These are phyloP conservation scores for Penicillium sp. DNA, from an alignment of 2,329 filamentous ascomycete species.

Conservation along the genomic window DNA sequence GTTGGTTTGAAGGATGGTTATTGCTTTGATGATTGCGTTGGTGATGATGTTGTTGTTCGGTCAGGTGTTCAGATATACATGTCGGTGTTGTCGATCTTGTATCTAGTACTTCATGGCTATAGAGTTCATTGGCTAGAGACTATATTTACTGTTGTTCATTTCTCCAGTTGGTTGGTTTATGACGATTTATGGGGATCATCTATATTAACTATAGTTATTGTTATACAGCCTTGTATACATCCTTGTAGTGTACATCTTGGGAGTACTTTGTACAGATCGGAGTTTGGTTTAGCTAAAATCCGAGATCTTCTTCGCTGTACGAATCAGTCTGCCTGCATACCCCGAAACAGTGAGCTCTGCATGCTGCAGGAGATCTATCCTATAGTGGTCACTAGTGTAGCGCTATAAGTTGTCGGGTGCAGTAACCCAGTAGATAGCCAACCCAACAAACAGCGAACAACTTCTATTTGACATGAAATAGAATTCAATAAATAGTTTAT, in stretches of 20 bases:
- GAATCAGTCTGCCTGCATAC: constrained; percentile 6
- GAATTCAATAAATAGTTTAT: not conserved
- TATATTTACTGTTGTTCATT: not conserved
- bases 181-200: not conserved
- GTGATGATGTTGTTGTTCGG: not conserved
- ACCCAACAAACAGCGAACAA: not conserved
- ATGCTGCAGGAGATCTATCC: constrained; percentile 9
- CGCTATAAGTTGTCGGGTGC: not conserved
- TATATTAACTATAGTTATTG: not conserved
- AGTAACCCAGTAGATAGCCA: not conserved
- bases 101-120: too few species aligned
- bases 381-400: not conserved
- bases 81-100: not conserved
- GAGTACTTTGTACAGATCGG: not conserved
- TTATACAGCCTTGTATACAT: not conserved
- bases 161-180: not conserved
- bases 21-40: not conserved
- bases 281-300: not conserved
- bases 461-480: not conserved
- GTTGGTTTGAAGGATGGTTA: not conserved
- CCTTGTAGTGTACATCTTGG: not conserved
- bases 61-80: not conserved
- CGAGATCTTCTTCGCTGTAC: not conserved
- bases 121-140: not conserved
- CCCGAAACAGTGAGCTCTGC: constrained; percentile 2